Conservation (phyloP, 2,329 filamentous ascomycete species). For the Ophiostoma montium region DNA sequence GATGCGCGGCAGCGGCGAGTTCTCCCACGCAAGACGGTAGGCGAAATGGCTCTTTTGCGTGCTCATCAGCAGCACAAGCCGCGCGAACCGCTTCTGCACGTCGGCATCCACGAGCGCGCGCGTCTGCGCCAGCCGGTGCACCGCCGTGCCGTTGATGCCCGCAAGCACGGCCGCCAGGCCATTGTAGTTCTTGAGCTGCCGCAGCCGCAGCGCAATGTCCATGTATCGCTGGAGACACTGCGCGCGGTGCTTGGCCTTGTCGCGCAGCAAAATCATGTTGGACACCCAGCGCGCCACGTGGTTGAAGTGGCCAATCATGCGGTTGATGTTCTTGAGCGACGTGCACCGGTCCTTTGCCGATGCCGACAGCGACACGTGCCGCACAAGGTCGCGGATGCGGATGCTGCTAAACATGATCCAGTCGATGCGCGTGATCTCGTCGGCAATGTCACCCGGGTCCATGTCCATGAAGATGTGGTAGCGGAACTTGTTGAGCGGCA, state of each 20-base stretch:
- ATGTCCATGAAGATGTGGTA: conserved; percentile 87
- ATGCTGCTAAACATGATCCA: conserved; percentile 98
- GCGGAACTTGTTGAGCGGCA: conserved; percentile 66
- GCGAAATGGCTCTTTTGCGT: conserved; percentile 85
- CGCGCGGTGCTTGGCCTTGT: conserved; percentile 91
- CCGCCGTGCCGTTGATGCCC: conserved; percentile 75
- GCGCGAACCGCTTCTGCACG: conserved; percentile 71
- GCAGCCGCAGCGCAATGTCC: conserved; percentile 71
- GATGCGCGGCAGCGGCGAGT: conserved; percentile 77
- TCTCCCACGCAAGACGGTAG: conserved; percentile 96
- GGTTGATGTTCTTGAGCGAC: conserved; percentile 73
- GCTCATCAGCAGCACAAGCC: conserved; percentile 82
- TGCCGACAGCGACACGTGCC: conserved; percentile 67
- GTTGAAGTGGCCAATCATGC: conserved; percentile 89
- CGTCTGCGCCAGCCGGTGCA: conserved; percentile 73
- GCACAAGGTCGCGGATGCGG: conserved; percentile 78
- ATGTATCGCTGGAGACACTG: conserved; percentile 92
- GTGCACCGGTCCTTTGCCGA: conserved; percentile 61
- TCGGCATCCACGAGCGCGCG: conserved; percentile 57
- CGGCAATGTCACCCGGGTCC: conserved; percentile 70
- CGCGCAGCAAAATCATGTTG: conserved; percentile 73
- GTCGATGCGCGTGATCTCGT: conserved; percentile 87
- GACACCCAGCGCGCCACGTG: conserved; percentile 71
- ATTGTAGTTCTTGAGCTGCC: conserved; percentile 94
- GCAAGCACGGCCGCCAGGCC: conserved; percentile 86